phyloP scores from a whole-genome alignment of 768 basidiomycete species.

The Kwoniella mangroviensis region DNA sequence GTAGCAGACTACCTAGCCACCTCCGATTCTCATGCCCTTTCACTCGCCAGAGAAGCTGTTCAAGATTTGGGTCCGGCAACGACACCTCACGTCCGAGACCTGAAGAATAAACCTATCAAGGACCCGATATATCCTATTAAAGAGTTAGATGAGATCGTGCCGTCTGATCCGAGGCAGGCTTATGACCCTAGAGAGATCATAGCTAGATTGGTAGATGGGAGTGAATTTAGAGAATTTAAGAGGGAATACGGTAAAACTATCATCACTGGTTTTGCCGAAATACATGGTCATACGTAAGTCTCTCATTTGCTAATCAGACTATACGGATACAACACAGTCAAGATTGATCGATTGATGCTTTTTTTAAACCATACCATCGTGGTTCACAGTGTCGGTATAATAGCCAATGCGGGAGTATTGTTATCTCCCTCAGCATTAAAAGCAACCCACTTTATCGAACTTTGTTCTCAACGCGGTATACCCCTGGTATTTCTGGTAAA shows the following conservation, averaged over 20 bases:
- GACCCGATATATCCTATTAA: slow-evolving; percentile 74
- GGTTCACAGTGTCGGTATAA: slow-evolving; percentile 71
- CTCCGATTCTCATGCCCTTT: slow-evolving; percentile 43
- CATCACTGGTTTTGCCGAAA: slow-evolving; percentile 65
- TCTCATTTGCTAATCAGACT: too few species aligned
- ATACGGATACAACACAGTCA: not conserved
- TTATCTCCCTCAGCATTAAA: slow-evolving; percentile 93
- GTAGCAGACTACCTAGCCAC: slow-evolving; percentile 51
- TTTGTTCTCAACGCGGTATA: slow-evolving; percentile 88
- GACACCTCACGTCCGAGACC: not conserved
- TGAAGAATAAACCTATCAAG: slow-evolving; percentile 5
- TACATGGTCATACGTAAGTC: slow-evolving; percentile 52
- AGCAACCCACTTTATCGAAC: slow-evolving; percentile 91
- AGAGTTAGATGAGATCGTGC: slow-evolving; percentile 89
- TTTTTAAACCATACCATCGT: not conserved
- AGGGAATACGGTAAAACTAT: slow-evolving; percentile 91
- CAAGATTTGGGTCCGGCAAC: slow-evolving; percentile 37
- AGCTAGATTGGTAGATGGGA: slow-evolving; percentile 87
- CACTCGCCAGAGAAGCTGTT: slow-evolving; percentile 49
- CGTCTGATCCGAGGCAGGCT: slow-evolving; percentile 81
- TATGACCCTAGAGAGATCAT: slow-evolving; percentile 96
- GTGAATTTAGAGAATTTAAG: slow-evolving; percentile 92
- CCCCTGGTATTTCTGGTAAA: slow-evolving; percentile 93
- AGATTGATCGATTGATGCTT: not conserved
- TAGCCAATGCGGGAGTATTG: slow-evolving; percentile 92